Base-by-base conservation (phyloP, 768 basidiomycete genomes). In the Boletus rubescentipes region DNA sequence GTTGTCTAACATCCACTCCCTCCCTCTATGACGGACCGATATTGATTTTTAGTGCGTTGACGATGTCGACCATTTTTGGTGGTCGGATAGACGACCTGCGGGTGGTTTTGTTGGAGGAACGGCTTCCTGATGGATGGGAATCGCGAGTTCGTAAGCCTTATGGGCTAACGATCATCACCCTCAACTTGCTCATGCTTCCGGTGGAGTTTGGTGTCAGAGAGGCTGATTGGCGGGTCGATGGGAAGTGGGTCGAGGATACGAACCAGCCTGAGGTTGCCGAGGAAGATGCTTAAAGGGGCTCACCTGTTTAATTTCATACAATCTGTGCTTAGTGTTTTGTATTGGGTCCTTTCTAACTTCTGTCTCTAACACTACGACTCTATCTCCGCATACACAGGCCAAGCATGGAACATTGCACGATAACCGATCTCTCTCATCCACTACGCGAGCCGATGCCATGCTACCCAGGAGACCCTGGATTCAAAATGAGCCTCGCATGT, bases 121-220 rank as follows among this genome's bases (percentile, higher is more conserved):
- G 87, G 15, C 63, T 92, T 31, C 84, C 85, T 1, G 76, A 85
- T 0, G 82, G 82, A 20, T 91, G 87, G 86, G 87, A 90, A 63
- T 77, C 88, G 0, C 72, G 78, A 14, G 67, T 82, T 30, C 74
- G 78, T n/a, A 70, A 76, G 34, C 79, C 71, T 0, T 71, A 76
- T 49, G 89, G 89, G 0, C 67, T 90, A 32, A 89, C 88, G 0
- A 69, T 91, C 8, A 42, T 71, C 12, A 64, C 66, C 9, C 81
- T 88, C 72, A 87, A 90, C 62, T 16, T 34, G n/a, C 39, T 49
- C 12, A 16, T 26, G 9, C 5, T 62, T 14, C 18, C 44, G 4
- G 18, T 64, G 8, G 55, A 65, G 41, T 44, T 49, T 31, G 43
- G 63, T 1, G n/a, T 64, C 16, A 47, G 53, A 39, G 62, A 64